phyloP scores from a whole-genome alignment of 2,329 filamentous ascomycete genomes.

The Epicoccum nigrum region DNA sequence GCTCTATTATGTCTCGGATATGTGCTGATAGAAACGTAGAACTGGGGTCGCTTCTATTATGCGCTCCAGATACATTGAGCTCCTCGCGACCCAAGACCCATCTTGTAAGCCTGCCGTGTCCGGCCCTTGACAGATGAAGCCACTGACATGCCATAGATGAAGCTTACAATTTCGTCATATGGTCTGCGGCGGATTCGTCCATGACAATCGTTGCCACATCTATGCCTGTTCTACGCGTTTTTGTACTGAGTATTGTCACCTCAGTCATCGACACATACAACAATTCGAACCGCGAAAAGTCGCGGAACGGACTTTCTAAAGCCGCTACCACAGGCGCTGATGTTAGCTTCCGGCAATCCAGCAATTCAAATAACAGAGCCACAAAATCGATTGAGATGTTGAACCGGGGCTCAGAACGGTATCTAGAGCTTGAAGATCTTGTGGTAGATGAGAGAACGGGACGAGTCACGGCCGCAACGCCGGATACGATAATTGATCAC shows the following conservation, averaged over 20 bases:
- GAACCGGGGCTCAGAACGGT: neutral
- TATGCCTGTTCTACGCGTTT: conserved; percentile 1
- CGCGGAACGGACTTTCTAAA: neutral
- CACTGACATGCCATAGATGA: neutral
- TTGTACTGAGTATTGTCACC: neutral
- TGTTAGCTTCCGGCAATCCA: neutral
- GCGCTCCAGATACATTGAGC: conserved; percentile 15
- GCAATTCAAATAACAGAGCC: neutral
- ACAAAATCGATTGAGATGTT: neutral
- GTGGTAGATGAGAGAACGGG: conserved; percentile 1
- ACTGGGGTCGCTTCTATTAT: conserved; percentile 16
- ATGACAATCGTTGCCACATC: conserved; percentile 2
- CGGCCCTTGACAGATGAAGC: neutral
- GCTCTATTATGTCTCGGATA: neutral
- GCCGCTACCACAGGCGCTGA: neutral
- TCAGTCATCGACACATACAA: neutral
- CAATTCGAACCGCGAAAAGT: neutral
- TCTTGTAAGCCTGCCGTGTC: conserved; percentile 12
- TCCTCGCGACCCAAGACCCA: conserved; percentile 13
- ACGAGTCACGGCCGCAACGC: neutral
- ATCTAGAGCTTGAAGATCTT: neutral
- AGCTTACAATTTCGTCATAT: conserved; percentile 2
- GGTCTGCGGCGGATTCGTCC: neutral
- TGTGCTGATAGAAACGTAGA: conserved; percentile 8
- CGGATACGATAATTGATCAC: neutral